Percentiles rank a stretch among this genome's conserved stretches.
Evolutionary conservation across 1,284 basidiomycete genomes (phyloP).

Genomic region (Wallemia mellicola): DNA sequence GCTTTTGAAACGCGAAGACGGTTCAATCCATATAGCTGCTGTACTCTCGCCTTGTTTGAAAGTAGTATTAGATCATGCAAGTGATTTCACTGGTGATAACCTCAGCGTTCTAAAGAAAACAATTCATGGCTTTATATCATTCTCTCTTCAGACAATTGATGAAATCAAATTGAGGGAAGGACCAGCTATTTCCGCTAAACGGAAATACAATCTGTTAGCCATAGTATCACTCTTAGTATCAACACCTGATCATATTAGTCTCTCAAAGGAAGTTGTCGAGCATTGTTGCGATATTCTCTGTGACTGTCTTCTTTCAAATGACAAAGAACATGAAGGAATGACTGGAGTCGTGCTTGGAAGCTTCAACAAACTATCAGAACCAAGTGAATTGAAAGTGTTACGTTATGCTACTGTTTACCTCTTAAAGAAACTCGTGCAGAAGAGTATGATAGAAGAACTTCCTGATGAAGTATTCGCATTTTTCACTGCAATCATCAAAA

Average conservation of each 20-base stretch:
- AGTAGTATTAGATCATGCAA: slow-evolving; percentile 16
- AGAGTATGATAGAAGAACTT: background rate
- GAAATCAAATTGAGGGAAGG: slow-evolving; percentile 24
- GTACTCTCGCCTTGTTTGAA: slow-evolving; percentile 38
- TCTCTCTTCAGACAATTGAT: slow-evolving; percentile 58
- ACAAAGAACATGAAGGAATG: background rate
- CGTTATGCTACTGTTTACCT: background rate
- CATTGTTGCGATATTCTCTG: background rate
- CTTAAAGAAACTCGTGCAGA: background rate
- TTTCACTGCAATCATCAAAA: background rate
- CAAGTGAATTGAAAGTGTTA: background rate
- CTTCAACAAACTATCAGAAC: background rate
- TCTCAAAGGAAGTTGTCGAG: background rate
- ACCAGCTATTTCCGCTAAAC: background rate
- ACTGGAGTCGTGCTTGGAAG: background rate
- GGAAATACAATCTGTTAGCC: background rate
- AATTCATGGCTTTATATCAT: slow-evolving; percentile 57
- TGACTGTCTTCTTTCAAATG: background rate
- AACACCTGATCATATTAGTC: background rate
- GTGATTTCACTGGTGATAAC: slow-evolving; percentile 53
- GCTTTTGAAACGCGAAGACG: background rate
- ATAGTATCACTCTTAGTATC: background rate
- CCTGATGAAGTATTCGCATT: background rate
- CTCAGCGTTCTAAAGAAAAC: slow-evolving; percentile 21
- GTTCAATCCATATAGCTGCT: background rate